phyloP scores from a whole-genome alignment of 345 rosid genomes.

The Sisymbrium altissimum region DNA sequence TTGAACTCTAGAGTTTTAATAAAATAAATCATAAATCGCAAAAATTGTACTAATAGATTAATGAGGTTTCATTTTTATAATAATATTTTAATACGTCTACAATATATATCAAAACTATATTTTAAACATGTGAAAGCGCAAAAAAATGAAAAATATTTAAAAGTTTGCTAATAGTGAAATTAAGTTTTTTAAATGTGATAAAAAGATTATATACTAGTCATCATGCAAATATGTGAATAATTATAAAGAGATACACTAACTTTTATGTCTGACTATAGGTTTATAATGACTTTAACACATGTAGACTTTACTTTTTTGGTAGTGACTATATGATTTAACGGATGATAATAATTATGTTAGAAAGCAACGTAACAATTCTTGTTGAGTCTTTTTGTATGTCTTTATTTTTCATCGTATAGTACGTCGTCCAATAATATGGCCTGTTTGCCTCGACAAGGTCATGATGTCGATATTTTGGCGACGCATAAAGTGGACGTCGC shows the following conservation, averaged over 20 bases:
- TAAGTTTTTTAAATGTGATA: no score
- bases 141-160: neutral
- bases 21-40: no score
- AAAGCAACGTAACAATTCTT: constrained; percentile 22
- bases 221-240: neutral
- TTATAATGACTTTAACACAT: neutral
- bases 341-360: constrained; percentile 13
- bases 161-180: neutral
- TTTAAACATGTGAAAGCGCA: no score
- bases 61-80: no score
- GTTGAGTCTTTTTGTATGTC: constrained; percentile 5
- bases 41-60: no score
- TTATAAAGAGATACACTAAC: neutral
- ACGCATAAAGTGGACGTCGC: constrained; percentile 1
- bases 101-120: no score
- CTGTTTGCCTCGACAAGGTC: constrained; percentile 18
- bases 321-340: constrained; percentile 14
- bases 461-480: constrained; percentile 36
- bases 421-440: constrained; percentile 15
- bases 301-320: constrained; percentile 4
- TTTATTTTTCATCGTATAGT: neutral
- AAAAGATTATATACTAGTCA: neutral
- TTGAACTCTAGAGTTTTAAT: no score
- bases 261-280: constrained; percentile 3
- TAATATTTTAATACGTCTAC: no score